Evolutionary conservation across 371 early-diverging fungal genomes (phyloP).

Genomic region (Blastocladiella emersonii): DNA sequence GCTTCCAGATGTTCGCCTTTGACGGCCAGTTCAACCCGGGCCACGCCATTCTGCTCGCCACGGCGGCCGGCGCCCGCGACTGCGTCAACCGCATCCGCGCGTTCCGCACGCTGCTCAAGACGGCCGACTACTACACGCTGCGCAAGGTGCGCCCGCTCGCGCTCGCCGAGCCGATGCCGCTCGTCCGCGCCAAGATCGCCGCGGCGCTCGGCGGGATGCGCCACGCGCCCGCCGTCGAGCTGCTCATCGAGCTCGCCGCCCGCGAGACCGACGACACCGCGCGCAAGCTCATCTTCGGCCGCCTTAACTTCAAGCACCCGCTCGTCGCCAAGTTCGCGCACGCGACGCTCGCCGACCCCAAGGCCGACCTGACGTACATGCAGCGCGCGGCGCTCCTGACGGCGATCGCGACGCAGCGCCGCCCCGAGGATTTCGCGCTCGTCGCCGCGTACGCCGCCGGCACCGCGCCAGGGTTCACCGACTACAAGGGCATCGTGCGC

Average conservation of each 20-base stretch:
- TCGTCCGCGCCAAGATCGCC: conserved; percentile 25
- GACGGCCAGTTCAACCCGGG: conserved; percentile 30
- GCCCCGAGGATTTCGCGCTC: background rate
- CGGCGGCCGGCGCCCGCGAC: conserved; percentile 20
- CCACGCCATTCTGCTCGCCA: conserved; percentile 26
- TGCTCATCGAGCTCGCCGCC: conserved; percentile 26
- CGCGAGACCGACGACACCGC: conserved; percentile 20
- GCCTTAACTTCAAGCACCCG: conserved; percentile 22
- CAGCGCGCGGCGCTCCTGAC: background rate
- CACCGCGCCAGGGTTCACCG: background rate
- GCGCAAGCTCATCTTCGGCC: conserved; percentile 6
- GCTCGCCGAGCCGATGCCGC: conserved; percentile 26
- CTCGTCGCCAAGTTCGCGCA: background rate
- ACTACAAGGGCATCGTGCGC: background rate
- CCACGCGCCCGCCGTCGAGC: conserved; percentile 17
- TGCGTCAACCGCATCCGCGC: conserved; percentile 26
- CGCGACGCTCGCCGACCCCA: background rate
- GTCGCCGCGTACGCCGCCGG: background rate
- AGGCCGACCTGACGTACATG: background rate
- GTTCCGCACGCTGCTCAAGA: conserved; percentile 27
- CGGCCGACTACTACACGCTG: conserved; percentile 21
- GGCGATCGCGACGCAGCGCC: background rate
- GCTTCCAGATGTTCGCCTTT: conserved; percentile 20
- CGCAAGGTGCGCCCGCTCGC: conserved; percentile 23
- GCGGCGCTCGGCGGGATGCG: background rate